Evolutionary conservation across 441 rosid species (phyloP), one percentile per base, ranked within the genome.

Genomic region (Erodium chrysanthum): DNA sequence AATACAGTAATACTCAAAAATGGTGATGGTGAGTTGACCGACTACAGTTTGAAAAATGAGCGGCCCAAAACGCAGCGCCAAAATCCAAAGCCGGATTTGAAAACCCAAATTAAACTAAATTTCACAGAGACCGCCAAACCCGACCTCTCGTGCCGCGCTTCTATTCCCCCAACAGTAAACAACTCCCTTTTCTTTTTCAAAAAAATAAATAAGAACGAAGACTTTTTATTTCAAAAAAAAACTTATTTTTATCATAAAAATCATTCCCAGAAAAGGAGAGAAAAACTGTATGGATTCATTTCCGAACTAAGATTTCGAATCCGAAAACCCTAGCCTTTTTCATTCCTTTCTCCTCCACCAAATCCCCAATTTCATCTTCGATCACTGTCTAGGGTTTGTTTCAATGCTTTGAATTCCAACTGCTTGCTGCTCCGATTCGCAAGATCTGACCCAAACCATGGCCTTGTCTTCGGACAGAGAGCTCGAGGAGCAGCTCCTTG

Each of bases 401-500:
- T 73, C 67, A 71, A 76, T 79, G 82, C 66, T 66, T 77, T 76
- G 81, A 79, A 80, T 77, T 79, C 27, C 70, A 71, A 63, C 69
- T 56, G n/a, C n/a, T 20, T 54, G 10, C 7, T 54, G 25, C 60
- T 54, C 60, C 23, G 23, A 7, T 8, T 56, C 27, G 6, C 63
- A 22, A 58, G 63, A 58, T 58, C 63, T 58, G 63, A 22, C 29
- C n/a, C n/a, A 2, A 63, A 65, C 25, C 56, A 81, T 85, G 97
- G 75, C 88, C 66, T 58, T 21, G 15, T 78, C 83, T 65, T 64
- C 84, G 29, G 89, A 85, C 67, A 81, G 76, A 66, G 95, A 86
- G 82, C 80, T 88, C 8, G 91, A 90, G 72, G 84, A 79, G 21
- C 91, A 84, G 88, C 86, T 95, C 68, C 6, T 70, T 74, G 90